Percentiles rank a stretch among this genome's conserved stretches.
phyloP scores from a whole-genome alignment of 2,329 filamentous ascomycete genomes.

The Keithomyces neogunnii region DNA sequence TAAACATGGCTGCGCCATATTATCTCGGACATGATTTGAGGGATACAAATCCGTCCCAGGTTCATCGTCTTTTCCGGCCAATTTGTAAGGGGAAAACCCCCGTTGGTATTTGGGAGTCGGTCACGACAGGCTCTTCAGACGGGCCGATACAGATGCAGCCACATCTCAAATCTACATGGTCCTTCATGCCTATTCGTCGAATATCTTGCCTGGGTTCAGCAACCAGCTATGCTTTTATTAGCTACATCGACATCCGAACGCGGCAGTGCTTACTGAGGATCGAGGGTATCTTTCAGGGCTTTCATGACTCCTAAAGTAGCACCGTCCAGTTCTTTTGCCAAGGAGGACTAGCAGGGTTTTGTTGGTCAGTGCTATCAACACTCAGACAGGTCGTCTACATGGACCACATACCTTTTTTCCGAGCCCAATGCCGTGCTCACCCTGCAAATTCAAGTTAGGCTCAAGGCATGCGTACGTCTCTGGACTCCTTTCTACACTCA shows the following conservation, averaged over 20 bases:
- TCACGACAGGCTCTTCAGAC: too few species aligned
- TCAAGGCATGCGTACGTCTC: not conserved
- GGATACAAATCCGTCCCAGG: too few species aligned
- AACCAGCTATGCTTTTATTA: constrained; percentile 38
- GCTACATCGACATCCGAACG: not conserved
- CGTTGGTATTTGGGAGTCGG: too few species aligned
- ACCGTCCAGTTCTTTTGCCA: constrained; percentile 54
- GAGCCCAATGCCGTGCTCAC: constrained; percentile 63
- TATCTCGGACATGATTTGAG: too few species aligned
- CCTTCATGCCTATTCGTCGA: constrained; percentile 32
- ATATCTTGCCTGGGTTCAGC: constrained; percentile 63
- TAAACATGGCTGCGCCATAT: too few species aligned
- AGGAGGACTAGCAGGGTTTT: constrained; percentile 26
- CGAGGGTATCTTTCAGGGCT: constrained; percentile 53
- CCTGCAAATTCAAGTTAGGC: constrained; percentile 18
- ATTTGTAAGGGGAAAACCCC: too few species aligned
- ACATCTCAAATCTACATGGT: too few species aligned
- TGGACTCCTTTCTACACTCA: constrained; percentile 29
- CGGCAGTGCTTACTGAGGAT: constrained; percentile 35
- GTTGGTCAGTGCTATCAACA: not conserved
- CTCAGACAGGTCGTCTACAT: not conserved
- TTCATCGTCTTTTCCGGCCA: too few species aligned
- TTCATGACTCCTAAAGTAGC: constrained; percentile 60
- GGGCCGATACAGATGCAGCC: too few species aligned
- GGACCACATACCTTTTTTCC: constrained; percentile 56